Conservation (phyloP, 805 yeast genomes). For the Starmerella cellae region DNA sequence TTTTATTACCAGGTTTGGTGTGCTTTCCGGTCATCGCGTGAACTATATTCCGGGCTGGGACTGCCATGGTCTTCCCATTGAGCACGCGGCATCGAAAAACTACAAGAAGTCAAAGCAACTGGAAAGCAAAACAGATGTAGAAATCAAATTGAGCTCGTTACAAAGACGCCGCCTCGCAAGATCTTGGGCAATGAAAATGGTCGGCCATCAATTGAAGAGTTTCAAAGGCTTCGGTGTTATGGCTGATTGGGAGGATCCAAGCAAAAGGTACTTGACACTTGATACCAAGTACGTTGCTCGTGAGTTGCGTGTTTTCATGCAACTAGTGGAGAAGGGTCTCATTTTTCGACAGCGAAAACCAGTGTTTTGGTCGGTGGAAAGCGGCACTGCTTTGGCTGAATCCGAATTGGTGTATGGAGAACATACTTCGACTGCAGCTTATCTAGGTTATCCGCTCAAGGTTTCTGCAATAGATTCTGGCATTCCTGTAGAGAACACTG, state of each 20-base stretch:
- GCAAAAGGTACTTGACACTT: slow-evolving; percentile 51
- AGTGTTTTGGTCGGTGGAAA: slow-evolving; percentile 94
- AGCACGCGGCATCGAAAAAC: slow-evolving; percentile 58
- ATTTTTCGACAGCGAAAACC: slow-evolving; percentile 82
- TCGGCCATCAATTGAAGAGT: slow-evolving; percentile 46
- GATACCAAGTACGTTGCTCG: slow-evolving; percentile 54
- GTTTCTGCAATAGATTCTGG: neutral
- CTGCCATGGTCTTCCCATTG: slow-evolving; percentile 96
- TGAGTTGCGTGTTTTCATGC: slow-evolving; percentile 59
- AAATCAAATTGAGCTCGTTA: slow-evolving; percentile 24
- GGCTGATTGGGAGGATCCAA: slow-evolving; percentile 59
- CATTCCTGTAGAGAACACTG: slow-evolving; percentile 4
- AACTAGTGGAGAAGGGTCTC: slow-evolving; percentile 50
- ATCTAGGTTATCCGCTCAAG: slow-evolving; percentile 12
- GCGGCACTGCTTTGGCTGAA: slow-evolving; percentile 89
- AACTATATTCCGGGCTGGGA: slow-evolving; percentile 93
- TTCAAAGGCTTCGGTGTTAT: slow-evolving; percentile 65
- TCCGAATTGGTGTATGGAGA: slow-evolving; percentile 85
- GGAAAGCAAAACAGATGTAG: neutral
- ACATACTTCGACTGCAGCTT: slow-evolving; percentile 25
- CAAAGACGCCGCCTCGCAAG: slow-evolving; percentile 56
- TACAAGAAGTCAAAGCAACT: neutral
- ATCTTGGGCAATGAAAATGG: slow-evolving; percentile 54
- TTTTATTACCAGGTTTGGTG: slow-evolving; percentile 58
- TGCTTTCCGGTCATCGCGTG: slow-evolving; percentile 49